These are phyloP conservation scores for Quercus variabilis DNA, from an alignment of 306 rosid genomes.

Conservation along the genomic window DNA sequence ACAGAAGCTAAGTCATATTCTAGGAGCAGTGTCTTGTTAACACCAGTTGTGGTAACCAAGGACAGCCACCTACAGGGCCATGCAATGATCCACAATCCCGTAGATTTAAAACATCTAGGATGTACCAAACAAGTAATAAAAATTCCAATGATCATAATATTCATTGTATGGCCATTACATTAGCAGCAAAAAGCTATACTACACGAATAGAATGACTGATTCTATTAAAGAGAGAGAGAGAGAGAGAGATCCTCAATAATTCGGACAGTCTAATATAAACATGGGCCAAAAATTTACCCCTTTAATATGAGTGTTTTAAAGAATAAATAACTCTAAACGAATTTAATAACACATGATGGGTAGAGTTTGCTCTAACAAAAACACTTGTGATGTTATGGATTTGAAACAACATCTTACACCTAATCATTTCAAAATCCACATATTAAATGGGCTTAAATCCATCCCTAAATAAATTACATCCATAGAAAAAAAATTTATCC, in stretches of 20 bases:
- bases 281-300: neutral
- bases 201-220: neutral
- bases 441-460: no score
- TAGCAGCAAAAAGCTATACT: slow-evolving; percentile 8
- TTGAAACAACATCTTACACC: no score
- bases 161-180: neutral
- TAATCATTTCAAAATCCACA: no score
- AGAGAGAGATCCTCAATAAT: neutral
- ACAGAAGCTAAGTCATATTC: neutral
- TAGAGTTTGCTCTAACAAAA: no score
- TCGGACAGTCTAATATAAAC: neutral
- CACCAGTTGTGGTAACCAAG: neutral
- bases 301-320: no score
- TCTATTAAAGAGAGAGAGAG: neutral
- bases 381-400: no score
- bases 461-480: no score
- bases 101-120: slow-evolving; percentile 8
- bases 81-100: neutral
- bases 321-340: no score
- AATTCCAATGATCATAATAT: slow-evolving; percentile 4
- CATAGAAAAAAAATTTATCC: no score
- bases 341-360: no score
- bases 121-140: slow-evolving; percentile 7
- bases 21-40: neutral
- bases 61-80: neutral